phyloP scores from a whole-genome alignment of 192 early-diverging fungal species.

The Backusella westeae region DNA sequence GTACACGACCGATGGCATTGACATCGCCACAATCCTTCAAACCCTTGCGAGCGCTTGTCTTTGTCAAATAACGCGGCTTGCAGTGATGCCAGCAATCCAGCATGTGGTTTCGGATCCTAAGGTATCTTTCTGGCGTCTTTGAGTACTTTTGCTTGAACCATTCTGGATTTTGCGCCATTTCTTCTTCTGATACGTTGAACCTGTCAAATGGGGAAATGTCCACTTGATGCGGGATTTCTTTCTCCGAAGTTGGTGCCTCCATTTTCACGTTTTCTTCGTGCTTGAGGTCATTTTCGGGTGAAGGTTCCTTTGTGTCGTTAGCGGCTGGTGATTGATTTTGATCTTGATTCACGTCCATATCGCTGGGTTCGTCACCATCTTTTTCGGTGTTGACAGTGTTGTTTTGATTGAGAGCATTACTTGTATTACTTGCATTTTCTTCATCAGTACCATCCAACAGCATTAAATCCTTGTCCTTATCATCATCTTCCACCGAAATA shows the following conservation, averaged over 20 bases:
- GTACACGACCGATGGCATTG: constrained; percentile 87
- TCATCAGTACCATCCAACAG: neutral
- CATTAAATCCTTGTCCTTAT: constrained; percentile 2
- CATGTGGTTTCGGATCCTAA: constrained; percentile 87
- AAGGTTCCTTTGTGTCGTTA: neutral
- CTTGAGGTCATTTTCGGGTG: neutral
- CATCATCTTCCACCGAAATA: constrained; percentile 11
- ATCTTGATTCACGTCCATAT: neutral
- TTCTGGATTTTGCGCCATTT: constrained; percentile 51
- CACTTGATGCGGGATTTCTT: neutral
- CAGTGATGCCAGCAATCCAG: constrained; percentile 70
- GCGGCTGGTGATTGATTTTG: neutral
- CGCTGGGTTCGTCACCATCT: neutral
- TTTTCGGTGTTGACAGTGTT: neutral
- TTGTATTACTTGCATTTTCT: neutral
- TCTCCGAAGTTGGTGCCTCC: neutral
- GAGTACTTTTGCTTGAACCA: constrained; percentile 66
- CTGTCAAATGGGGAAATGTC: constrained; percentile 40
- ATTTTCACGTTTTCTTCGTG: neutral
- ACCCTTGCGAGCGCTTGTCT: constrained; percentile 72
- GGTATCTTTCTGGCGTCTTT: constrained; percentile 89
- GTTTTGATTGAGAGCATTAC: neutral
- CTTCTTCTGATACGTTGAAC: constrained; percentile 45
- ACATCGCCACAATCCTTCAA: constrained; percentile 89
- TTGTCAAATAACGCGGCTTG: constrained; percentile 77